A percentile compares a stretch with the other conserved stretches of the same genome.
Conservation (phyloP, 306 rosid species). For the Ormosia semicastrata region DNA sequence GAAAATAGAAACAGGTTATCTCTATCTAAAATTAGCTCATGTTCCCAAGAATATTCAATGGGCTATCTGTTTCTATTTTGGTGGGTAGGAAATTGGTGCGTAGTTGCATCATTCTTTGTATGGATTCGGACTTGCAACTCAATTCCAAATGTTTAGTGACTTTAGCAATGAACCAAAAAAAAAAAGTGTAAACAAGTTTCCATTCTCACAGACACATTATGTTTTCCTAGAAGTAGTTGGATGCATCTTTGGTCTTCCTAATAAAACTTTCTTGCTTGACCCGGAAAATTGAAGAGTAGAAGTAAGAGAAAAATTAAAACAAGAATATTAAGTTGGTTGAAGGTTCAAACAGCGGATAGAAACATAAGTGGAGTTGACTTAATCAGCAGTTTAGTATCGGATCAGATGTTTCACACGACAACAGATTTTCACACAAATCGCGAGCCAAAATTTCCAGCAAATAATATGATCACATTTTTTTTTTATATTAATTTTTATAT, state of each 20-base stretch:
- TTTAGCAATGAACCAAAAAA: conserved; percentile 1
- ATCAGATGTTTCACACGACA: conserved; percentile 42
- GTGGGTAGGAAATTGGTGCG: conserved; percentile 17
- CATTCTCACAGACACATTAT: not conserved
- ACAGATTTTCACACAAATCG: conserved; percentile 22
- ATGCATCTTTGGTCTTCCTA: not conserved
- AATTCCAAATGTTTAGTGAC: not conserved
- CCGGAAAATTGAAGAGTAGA: not conserved
- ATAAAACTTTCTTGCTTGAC: conserved; percentile 36
- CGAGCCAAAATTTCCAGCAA: not conserved
- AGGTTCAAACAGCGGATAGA: conserved; percentile 40
- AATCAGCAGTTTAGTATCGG: not conserved
- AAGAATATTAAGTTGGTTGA: conserved; percentile 10
- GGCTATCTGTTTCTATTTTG: not conserved
- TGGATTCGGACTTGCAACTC: not conserved
- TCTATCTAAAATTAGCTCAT: not conserved
- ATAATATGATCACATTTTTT: too few relatives aligned
- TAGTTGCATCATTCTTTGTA: not conserved
- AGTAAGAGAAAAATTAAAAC: not conserved
- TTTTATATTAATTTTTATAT: too few relatives aligned
- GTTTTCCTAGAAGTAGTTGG: not conserved
- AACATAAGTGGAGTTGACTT: conserved; percentile 47
- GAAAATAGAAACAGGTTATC: too few relatives aligned
- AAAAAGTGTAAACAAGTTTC: conserved; percentile 22
- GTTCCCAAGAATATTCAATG: not conserved